phyloP scores from a whole-genome alignment of 1,139 yeast genomes.

The Magnusiomyces suaveolens region DNA sequence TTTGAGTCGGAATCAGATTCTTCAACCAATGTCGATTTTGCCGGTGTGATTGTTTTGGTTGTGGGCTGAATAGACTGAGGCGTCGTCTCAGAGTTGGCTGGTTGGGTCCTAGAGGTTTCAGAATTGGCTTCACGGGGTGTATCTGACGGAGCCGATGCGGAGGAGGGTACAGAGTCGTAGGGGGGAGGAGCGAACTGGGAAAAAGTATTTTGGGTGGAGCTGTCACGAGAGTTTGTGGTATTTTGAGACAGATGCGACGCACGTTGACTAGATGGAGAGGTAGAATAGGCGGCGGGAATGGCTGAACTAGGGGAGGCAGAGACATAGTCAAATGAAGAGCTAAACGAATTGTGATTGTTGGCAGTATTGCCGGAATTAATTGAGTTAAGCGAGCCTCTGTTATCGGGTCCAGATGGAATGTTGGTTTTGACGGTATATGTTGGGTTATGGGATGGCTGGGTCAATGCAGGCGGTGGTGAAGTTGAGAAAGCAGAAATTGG shows the following conservation, averaged over 20 bases:
- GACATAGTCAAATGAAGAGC: neutral
- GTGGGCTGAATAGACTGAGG: conserved; percentile 4
- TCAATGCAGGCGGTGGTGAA: neutral
- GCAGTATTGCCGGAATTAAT: neutral
- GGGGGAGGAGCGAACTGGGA: neutral
- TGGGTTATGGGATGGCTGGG: neutral
- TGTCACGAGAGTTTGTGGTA: neutral
- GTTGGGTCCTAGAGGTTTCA: neutral
- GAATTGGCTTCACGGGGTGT: neutral
- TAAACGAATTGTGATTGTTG: neutral
- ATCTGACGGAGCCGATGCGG: neutral
- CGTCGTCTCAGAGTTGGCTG: conserved; percentile 1
- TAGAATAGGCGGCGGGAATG: neutral
- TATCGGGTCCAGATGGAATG: neutral
- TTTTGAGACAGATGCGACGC: neutral
- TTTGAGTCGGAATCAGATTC: conserved; percentile 21
- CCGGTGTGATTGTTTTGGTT: conserved; percentile 10
- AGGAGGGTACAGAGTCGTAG: neutral
- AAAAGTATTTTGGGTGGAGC: neutral
- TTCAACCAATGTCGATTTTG: conserved; percentile 16
- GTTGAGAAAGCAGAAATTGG: neutral
- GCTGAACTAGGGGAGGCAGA: neutral
- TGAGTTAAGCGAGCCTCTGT: neutral
- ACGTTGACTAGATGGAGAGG: neutral
- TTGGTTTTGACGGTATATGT: neutral